A percentile compares a stretch with the other conserved stretches of the same genome.
phyloP scores from a whole-genome alignment of 257 asterid species.

The Solanum appendiculatum region DNA sequence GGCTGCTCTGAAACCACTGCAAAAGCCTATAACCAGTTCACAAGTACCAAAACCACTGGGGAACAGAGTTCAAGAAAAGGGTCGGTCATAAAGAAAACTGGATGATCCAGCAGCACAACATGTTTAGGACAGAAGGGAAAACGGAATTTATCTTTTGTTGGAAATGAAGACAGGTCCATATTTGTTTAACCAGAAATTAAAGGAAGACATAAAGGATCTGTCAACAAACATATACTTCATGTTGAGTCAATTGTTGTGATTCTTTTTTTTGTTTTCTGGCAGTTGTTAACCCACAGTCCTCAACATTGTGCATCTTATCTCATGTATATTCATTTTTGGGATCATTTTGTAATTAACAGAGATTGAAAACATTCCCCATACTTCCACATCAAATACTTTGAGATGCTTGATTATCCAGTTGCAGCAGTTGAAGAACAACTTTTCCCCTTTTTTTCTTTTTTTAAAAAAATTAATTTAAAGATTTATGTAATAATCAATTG shows the following conservation, averaged over 20 bases:
- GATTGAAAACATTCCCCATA: slow-evolving; percentile 7
- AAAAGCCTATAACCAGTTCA: slow-evolving; percentile 57
- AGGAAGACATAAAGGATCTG: slow-evolving; percentile 10
- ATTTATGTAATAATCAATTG: not conserved
- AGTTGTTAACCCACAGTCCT: slow-evolving; percentile 30
- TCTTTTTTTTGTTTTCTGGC: slow-evolving; percentile 6
- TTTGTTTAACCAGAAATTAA: not conserved
- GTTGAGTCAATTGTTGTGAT: slow-evolving; percentile 18
- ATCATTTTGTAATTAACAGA: slow-evolving; percentile 22
- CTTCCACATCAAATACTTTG: not conserved
- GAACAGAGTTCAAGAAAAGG: slow-evolving; percentile 40
- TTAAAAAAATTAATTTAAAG: not conserved
- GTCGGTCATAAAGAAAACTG: slow-evolving; percentile 15
- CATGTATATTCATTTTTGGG: slow-evolving; percentile 30
- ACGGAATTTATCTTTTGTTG: not conserved
- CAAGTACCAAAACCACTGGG: slow-evolving; percentile 22
- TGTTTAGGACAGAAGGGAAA: slow-evolving; percentile 19
- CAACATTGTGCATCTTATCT: slow-evolving; percentile 30
- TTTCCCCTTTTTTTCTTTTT: not conserved
- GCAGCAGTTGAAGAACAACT: not conserved
- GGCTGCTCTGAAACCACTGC: slow-evolving; percentile 81
- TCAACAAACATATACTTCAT: slow-evolving; percentile 9
- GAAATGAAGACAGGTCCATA: slow-evolving; percentile 3
- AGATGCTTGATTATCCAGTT: not conserved
- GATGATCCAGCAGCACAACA: slow-evolving; percentile 17